A percentile compares a stretch with the other conserved stretches of the same genome.
Evolutionary conservation across 352 stramenopile species (phyloP).

Genomic region (Phytophthora sansomeana): DNA sequence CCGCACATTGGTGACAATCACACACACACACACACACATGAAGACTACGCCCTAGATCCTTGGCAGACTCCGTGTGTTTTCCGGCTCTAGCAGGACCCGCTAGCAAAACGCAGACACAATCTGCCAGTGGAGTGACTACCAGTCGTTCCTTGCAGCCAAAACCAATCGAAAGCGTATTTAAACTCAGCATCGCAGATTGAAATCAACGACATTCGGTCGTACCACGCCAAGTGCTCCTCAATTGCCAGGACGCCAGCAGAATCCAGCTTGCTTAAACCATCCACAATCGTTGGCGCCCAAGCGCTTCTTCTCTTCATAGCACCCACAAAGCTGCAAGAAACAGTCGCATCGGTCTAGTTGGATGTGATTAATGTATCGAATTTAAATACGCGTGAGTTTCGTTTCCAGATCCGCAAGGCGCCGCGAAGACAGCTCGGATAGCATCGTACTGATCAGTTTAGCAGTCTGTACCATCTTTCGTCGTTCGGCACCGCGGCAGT

Average conservation of each 20-base stretch:
- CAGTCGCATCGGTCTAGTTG: conserved; percentile 91
- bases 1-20: conserved; percentile 94
- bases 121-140: conserved; percentile 92
- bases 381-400: conserved; percentile 93
- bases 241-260: conserved; percentile 65
- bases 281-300: conserved; percentile 81
- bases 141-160: conserved; percentile 91
- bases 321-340: conserved; percentile 67
- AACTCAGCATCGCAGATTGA: conserved; percentile 93
- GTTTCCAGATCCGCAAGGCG: conserved; percentile 90
- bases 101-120: conserved; percentile 92
- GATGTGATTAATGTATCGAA: conserved; percentile 95
- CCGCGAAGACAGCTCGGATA: conserved; percentile 92
- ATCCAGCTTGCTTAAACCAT: conserved; percentile 84
- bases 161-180: conserved; percentile 94
- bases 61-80: conserved; percentile 93
- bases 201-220: conserved; percentile 93
- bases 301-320: conserved; percentile 87
- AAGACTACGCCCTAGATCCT: conserved; percentile 92
- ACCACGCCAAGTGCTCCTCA: conserved; percentile 84
- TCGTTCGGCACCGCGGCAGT: conserved; percentile 77
- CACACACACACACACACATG: conserved; percentile 91
- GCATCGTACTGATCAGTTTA: conserved; percentile 77
- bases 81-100: conserved; percentile 90
- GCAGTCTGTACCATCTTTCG: conserved; percentile 90